Evolutionary conservation across 371 early-diverging fungal genomes (phyloP).

Genomic region (Choanephora cucurbitarum): DNA sequence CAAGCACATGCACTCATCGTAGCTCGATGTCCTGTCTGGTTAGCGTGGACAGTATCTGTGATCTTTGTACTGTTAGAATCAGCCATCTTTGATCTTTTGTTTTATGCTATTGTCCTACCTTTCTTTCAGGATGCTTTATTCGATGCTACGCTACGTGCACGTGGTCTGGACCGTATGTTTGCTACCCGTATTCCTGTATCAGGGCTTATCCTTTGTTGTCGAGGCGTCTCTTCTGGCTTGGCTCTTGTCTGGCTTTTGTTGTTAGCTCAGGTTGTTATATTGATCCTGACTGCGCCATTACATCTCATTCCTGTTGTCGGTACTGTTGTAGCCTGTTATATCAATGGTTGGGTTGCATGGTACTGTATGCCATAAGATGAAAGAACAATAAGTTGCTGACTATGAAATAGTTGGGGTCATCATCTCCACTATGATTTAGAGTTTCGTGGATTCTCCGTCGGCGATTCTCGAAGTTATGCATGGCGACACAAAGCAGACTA

Average conservation of each 20-base stretch:
- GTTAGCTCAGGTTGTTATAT: constrained; percentile 36
- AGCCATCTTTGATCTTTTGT: constrained; percentile 49
- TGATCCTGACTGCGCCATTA: constrained; percentile 60
- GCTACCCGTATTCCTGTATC: constrained; percentile 35
- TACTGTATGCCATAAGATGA: constrained; percentile 16
- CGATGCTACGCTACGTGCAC: constrained; percentile 53
- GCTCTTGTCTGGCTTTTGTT: constrained; percentile 29
- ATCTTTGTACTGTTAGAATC: constrained; percentile 59
- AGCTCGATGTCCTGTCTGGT: constrained; percentile 57
- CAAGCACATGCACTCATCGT: constrained; percentile 59
- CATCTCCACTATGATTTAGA: constrained; percentile 60
- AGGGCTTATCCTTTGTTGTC: constrained; percentile 40
- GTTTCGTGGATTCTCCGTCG: constrained; percentile 55
- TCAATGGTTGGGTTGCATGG: constrained; percentile 61
- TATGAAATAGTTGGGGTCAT: constrained; percentile 45
- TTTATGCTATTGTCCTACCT: constrained; percentile 56
- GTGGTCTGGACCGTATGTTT: constrained; percentile 56
- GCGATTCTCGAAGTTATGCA: constrained; percentile 49
- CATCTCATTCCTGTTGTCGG: constrained; percentile 65
- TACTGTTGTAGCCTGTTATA: constrained; percentile 53
- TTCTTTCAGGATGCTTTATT: constrained; percentile 59
- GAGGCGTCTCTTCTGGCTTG: constrained; percentile 40
- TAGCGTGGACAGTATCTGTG: constrained; percentile 59
- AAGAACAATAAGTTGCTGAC: not conserved
- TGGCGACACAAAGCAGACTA: constrained; percentile 44